Conservation (phyloP, 1,139 yeast species). For the Oligophagozyma castellii region DNA sequence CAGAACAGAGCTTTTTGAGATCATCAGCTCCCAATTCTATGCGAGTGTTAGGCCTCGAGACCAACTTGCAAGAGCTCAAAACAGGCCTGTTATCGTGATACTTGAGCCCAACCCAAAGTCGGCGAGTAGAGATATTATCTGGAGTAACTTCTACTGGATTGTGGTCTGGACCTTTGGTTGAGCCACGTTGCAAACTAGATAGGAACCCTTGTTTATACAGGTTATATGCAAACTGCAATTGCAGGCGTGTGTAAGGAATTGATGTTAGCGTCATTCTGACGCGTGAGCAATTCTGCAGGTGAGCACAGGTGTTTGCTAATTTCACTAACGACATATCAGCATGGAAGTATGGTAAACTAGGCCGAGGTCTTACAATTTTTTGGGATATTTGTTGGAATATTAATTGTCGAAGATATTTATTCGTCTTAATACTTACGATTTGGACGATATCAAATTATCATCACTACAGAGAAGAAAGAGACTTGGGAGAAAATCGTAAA, state of each 20-base stretch:
- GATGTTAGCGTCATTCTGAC: constrained; percentile 65
- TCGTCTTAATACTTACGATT: too few relatives aligned
- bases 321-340: constrained; percentile 79
- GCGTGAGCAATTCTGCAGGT: constrained; percentile 74
- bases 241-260: constrained; percentile 73
- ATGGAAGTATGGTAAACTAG: too few relatives aligned
- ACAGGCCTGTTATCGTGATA: constrained; percentile 76
- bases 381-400: too few relatives aligned
- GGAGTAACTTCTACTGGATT: constrained; percentile 68
- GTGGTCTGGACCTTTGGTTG: constrained; percentile 77
- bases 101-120: constrained; percentile 85
- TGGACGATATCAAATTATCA: too few relatives aligned
- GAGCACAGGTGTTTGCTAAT: constrained; percentile 77
- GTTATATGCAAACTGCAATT: constrained; percentile 70
- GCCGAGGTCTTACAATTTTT: too few relatives aligned
- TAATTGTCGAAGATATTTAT: too few relatives aligned
- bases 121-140: constrained; percentile 73
- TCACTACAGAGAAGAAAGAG: too few relatives aligned
- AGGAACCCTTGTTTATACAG: constrained; percentile 86
- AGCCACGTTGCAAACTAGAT: constrained; percentile 74
- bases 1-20: constrained; percentile 60
- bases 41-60: constrained; percentile 77
- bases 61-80: constrained; percentile 52
- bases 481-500: too few relatives aligned
- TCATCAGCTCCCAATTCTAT: constrained; percentile 52